phyloP scores from a whole-genome alignment of 495 filamentous ascomycete species.

The Parmelia sp. region DNA sequence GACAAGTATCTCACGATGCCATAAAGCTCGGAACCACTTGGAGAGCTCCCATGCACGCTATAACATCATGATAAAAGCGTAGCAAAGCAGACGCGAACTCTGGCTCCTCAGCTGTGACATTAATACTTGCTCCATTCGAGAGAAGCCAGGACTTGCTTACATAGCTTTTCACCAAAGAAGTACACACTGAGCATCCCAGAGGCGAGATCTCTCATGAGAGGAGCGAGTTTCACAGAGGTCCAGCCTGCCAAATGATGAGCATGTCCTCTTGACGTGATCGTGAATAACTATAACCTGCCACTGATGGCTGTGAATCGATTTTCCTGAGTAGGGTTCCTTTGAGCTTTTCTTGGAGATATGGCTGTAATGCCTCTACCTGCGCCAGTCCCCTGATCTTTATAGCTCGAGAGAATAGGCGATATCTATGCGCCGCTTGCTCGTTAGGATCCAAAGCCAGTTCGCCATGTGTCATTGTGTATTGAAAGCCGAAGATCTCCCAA shows the following conservation, averaged over 20 bases:
- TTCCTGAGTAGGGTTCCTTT: no score
- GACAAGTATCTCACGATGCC: no score
- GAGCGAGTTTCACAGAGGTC: neutral
- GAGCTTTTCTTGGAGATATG: neutral
- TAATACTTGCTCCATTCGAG: no score
- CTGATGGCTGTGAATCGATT: no score
- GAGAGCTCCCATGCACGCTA: no score
- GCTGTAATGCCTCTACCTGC: conserved; percentile 17
- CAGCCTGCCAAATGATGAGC: no score
- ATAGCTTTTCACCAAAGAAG: conserved; percentile 23
- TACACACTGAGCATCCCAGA: conserved; percentile 17
- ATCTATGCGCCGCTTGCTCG: conserved; percentile 12
- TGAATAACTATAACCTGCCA: no score
- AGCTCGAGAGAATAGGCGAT: conserved; percentile 18
- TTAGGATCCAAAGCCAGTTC: conserved; percentile 12
- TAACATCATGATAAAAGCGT: no score
- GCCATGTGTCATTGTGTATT: conserved; percentile 9
- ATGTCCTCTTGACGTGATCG: no score
- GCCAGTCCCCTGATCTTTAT: conserved; percentile 19
- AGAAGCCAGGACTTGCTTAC: conserved; percentile 5
- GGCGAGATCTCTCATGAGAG: conserved; percentile 10
- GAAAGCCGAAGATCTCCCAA: conserved; percentile 15
- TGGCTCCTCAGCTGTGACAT: no score
- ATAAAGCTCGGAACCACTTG: no score
- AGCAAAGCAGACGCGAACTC: no score